phyloP scores from a whole-genome alignment of 805 yeast genomes.

The Pichia kluyveri region DNA sequence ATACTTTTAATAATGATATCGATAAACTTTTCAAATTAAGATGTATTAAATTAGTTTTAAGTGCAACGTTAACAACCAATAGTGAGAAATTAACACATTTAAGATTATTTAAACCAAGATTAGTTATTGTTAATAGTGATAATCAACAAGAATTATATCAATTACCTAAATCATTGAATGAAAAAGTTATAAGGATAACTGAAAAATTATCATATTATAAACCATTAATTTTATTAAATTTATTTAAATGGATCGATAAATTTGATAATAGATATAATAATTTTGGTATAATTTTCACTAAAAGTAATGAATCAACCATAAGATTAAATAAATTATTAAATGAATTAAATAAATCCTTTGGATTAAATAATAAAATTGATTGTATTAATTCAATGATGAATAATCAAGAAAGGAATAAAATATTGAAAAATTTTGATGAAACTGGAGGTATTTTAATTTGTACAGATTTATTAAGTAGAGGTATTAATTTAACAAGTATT shows the following conservation, averaged over 20 bases:
- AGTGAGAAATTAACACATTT: constrained; percentile 76
- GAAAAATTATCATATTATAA: constrained; percentile 38
- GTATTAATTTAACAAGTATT: constrained; percentile 70
- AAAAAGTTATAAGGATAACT: constrained; percentile 20
- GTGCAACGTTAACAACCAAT: constrained; percentile 91
- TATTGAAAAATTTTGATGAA: constrained; percentile 49
- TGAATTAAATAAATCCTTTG: constrained; percentile 26
- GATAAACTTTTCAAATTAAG: constrained; percentile 28
- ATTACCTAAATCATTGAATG: constrained; percentile 43
- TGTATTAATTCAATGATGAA: constrained; percentile 55
- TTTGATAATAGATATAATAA: constrained; percentile 20
- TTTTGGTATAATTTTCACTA: constrained; percentile 54
- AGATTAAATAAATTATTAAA: constrained; percentile 58
- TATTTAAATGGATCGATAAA: constrained; percentile 31
- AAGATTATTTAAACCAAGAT: constrained; percentile 59
- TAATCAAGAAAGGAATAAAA: constrained; percentile 41
- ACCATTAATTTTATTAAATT: constrained; percentile 62
- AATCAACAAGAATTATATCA: constrained; percentile 47
- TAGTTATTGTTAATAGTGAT: constrained; percentile 59
- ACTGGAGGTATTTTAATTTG: constrained; percentile 49
- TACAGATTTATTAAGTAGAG: constrained; percentile 94
- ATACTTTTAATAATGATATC: constrained; percentile 8
- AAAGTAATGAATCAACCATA: constrained; percentile 81
- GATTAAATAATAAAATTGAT: constrained; percentile 20
- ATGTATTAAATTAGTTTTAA: constrained; percentile 63